Base-by-base conservation (phyloP, 176 grass and related monocot species). In the Microstegium vimineum region DNA sequence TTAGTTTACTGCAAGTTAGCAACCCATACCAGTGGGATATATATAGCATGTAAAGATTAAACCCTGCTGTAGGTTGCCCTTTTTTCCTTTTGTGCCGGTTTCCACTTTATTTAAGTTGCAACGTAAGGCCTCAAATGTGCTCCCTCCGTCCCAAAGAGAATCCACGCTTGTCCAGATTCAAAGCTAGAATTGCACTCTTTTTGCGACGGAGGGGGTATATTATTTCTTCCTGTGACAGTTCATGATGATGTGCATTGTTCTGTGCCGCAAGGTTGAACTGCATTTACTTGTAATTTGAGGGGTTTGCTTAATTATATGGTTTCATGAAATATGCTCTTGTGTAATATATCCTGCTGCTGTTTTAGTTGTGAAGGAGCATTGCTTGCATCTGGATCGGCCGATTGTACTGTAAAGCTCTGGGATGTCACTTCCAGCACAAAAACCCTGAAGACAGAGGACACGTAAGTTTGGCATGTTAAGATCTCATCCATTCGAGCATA, bases 381-480 rank as follows among this genome's bases (percentile, higher is more conserved):
- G 77, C 93, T 98, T 91, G 92, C 96, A 70, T 98, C 96, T 41
- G 96, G 93, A 82, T 93, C 96, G 15, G 96, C 93, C 6, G 95
- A 98, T 69, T 93, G 92, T 83, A 95, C 91, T 52, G 85, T 98
- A 32, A 95, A 95, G 91, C 88, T 98, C 22, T 98, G 96, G 96
- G 96, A 98, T 86, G 87, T 98, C 5, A 71, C 93, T 73, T 84
- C 87, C 80, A 95, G 90, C 80, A 89, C 79, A 67, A 98, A 91
- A 88, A 85, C 76, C 71, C 87, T 91, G 34, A 95, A 93, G 91
- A 88, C 34, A 25, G 96, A 95, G 36, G 96, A 98, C 8, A 81
- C 31, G 93, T 98, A 73, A 84, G 73, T 87, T 82, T 77, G 54
- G 15, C 40, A 38, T 62, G 17, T 46, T 47, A 40, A 68, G 6